Base-by-base conservation (phyloP, 2,329 filamentous ascomycete species). In the Trichoderma sp. region DNA sequence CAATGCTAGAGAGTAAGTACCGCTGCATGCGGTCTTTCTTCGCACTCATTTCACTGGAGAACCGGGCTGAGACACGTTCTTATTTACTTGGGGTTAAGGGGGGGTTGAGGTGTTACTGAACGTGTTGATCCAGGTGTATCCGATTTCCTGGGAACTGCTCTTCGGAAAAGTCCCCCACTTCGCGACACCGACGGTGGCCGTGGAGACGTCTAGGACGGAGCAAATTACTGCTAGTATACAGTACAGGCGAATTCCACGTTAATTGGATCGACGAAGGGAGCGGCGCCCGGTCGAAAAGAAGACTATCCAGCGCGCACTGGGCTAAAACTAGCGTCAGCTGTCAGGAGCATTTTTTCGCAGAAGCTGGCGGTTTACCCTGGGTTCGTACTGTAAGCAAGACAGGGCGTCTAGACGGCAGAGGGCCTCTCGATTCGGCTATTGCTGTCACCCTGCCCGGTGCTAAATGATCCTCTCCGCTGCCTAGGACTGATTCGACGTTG, bases 81-180 rank as follows among this genome's bases (percentile, higher is more conserved):
- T 55, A 16, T 14, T 31, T 52, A 31, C 21, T 24, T 55, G 33
- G 49, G 33, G 37, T 33, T 37, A 64, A 64, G 33, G 61, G 61
- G 49, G 33, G 4, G 11, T 35, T 43, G 27, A 35, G 21, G 16
- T 40, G 49, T 55, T 33, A 14, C 47, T 24, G 21, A 53, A 55
- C 47, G 53, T 33, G 29, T 11, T 33, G 21, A 53, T 37, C 47
- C 47, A 60, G n/a, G 47, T 24, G 1, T 40, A 63, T 40, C 49
- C 61, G 61, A 52, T 31, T 64, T 40, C 61, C 52, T 55, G 61
- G 59, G 49, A 61, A 61, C 33, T 6, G 27, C 59, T 21, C 27
- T 49, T 61, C 40, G 59, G 61, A 37, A 52, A 40, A 29, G 61
- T n/a, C 52, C 61, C 61, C 61, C 61, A 64, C 61, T 55, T 55